These are phyloP conservation scores for Russula lepida DNA, from an alignment of 768 basidiomycete genomes.

Conservation along the genomic window DNA sequence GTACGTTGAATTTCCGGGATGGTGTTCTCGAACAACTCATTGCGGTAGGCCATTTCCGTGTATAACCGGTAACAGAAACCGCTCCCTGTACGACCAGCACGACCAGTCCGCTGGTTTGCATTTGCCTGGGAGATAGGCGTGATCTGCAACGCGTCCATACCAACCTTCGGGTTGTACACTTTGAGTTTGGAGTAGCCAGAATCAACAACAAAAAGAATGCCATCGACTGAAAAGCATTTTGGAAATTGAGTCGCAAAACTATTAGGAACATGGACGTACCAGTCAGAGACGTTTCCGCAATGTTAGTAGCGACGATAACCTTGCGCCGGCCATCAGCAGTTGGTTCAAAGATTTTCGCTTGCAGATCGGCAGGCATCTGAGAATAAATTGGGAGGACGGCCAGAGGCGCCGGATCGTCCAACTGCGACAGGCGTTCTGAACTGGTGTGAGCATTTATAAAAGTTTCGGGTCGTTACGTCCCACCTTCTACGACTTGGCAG, in stretches of 20 bases:
- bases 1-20: slow-evolving; percentile 99
- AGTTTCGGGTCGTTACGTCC: slow-evolving; percentile 19
- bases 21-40: slow-evolving; percentile 91
- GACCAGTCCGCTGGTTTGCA: slow-evolving; percentile 90
- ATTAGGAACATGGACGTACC: slow-evolving; percentile 35
- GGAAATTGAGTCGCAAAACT: slow-evolving; percentile 10
- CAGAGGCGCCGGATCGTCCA: slow-evolving; percentile 83
- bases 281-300: slow-evolving; percentile 95
- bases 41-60: slow-evolving; percentile 94
- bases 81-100: slow-evolving; percentile 92
- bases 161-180: slow-evolving; percentile 98
- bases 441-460: slow-evolving; percentile 1
- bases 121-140: slow-evolving; percentile 99
- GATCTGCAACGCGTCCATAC: slow-evolving; percentile 98
- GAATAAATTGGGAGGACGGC: slow-evolving; percentile 98
- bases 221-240: slow-evolving; percentile 59
- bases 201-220: slow-evolving; percentile 95
- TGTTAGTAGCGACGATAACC: slow-evolving; percentile 97
- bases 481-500: slow-evolving; percentile 88
- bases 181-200: slow-evolving; percentile 96
- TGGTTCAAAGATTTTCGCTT: slow-evolving; percentile 95
- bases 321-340: slow-evolving; percentile 92
- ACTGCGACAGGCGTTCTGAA: slow-evolving; percentile 79
- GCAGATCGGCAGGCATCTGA: slow-evolving; percentile 98
- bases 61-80: slow-evolving; percentile 96